These are phyloP conservation scores for Tremella mesenterica DNA, from an alignment of 768 basidiomycete species.

Conservation along the genomic window DNA sequence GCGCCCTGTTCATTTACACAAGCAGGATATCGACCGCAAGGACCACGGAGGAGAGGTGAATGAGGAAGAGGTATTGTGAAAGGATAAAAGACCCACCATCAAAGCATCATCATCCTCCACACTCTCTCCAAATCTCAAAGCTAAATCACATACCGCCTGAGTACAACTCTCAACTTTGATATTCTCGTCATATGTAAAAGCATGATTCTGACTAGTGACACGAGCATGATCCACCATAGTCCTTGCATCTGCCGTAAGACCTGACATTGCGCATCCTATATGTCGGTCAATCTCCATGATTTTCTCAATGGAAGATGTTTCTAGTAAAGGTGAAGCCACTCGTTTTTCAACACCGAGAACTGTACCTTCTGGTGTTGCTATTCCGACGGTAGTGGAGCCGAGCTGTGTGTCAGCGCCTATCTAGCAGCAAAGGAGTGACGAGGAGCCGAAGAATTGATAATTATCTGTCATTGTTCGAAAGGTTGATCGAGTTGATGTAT, in stretches of 20 bases:
- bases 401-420: constrained; percentile 53
- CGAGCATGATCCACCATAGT: constrained; percentile 99
- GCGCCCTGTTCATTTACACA: background rate
- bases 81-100: constrained; percentile 55
- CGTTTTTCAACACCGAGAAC: constrained; percentile 97
- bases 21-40: too few species aligned
- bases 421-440: background rate
- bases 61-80: background rate
- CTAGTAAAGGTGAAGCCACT: constrained; percentile 90
- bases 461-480: too few species aligned
- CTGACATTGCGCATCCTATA: constrained; percentile 95
- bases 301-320: constrained; percentile 93
- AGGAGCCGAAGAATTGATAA: too few species aligned
- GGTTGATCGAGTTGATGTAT: too few species aligned
- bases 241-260: constrained; percentile 88
- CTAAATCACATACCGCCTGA: constrained; percentile 95
- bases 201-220: constrained; percentile 72
- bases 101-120: constrained; percentile 97
- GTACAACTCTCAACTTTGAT: constrained; percentile 98
- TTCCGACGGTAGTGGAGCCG: constrained; percentile 94
- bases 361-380: constrained; percentile 80
- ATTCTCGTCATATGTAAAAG: constrained; percentile 90
- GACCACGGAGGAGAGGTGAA: too few species aligned
- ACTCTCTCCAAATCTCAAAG: constrained; percentile 94
- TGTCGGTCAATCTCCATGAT: constrained; percentile 99